These are phyloP conservation scores for Pharus latifolius DNA, from an alignment of 176 grass and related monocot species.

Conservation along the genomic window DNA sequence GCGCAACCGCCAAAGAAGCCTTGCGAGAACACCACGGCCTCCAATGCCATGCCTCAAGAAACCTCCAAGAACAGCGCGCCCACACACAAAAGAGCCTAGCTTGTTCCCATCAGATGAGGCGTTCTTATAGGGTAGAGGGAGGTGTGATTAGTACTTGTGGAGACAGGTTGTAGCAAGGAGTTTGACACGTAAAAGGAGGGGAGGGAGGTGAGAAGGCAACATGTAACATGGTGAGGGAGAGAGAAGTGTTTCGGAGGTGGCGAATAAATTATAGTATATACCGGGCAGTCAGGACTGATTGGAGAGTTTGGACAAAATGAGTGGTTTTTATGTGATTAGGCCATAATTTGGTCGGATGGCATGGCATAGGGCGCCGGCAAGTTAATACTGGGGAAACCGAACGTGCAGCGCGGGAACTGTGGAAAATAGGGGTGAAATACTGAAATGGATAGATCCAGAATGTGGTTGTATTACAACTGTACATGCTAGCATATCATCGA, in stretches of 20 bases:
- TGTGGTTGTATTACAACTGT: too few species aligned
- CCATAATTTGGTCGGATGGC: conserved; percentile 41
- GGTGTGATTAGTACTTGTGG: not conserved
- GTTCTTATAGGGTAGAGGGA: not conserved
- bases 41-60: conserved; percentile 53
- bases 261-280: conserved; percentile 3
- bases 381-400: too few species aligned
- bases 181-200: conserved; percentile 1
- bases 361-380: too few species aligned
- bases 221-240: conserved; percentile 13
- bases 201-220: not conserved
- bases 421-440: too few species aligned
- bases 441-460: too few species aligned
- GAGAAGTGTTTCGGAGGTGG: not conserved
- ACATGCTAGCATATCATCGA: too few species aligned
- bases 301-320: not conserved
- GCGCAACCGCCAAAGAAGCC: conserved; percentile 23
- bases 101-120: not conserved
- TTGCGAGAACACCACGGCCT: conserved; percentile 58
- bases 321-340: conserved; percentile 31
- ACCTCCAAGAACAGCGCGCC: not conserved
- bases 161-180: not conserved
- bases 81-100: not conserved
- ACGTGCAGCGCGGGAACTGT: too few species aligned
- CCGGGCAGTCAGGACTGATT: not conserved